Conservation (phyloP, 2,329 filamentous ascomycete genomes). For the Rhinocladiella similis region DNA sequence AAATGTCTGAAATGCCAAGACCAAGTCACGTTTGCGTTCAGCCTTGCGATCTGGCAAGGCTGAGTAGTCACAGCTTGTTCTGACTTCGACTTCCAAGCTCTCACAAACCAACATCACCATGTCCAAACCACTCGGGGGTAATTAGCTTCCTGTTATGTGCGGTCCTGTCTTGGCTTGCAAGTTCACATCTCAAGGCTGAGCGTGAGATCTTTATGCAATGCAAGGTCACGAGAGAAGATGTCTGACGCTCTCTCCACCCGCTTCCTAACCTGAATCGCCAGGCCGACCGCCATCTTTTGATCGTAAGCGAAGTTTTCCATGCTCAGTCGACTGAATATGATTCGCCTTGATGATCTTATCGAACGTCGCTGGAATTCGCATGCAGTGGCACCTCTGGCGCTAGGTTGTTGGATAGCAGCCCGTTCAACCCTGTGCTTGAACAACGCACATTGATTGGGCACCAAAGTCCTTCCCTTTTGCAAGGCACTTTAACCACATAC, state of each 20-base stretch:
- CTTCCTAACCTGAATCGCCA: neutral
- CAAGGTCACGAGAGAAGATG: neutral
- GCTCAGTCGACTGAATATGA: neutral
- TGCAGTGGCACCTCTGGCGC: neutral
- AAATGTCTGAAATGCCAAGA: neutral
- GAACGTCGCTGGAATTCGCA: neutral
- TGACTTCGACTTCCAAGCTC: neutral
- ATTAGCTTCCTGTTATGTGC: no score
- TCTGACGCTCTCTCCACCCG: neutral
- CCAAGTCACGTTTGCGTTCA: neutral
- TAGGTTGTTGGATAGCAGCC: neutral
- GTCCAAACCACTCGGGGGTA: no score
- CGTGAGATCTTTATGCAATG: neutral
- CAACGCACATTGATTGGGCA: neutral
- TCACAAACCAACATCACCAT: no score
- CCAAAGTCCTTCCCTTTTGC: neutral
- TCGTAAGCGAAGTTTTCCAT: neutral
- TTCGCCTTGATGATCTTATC: neutral
- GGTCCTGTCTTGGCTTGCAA: no score
- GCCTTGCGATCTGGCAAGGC: neutral
- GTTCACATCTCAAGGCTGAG: no score
- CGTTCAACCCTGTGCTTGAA: neutral
- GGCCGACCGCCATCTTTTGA: neutral
- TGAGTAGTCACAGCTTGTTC: neutral
- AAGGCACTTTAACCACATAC: neutral